Conservation (phyloP, 2,329 filamentous ascomycete species). For the Pseudocercospora fuligena region DNA sequence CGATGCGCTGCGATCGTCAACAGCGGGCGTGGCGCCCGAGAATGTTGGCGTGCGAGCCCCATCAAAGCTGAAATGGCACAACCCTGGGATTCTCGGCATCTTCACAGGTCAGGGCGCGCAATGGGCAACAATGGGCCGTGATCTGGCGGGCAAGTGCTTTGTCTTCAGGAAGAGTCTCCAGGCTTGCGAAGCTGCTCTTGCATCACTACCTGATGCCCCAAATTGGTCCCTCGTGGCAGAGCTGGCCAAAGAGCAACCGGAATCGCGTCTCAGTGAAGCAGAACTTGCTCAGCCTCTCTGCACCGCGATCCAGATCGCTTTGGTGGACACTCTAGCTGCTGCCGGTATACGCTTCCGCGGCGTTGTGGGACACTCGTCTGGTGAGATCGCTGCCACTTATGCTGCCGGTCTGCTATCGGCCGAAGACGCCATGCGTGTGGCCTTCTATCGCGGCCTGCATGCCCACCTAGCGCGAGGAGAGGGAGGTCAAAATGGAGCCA, state of each 20-base stretch:
- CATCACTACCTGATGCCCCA: conserved; percentile 22
- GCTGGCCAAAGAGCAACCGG: conserved; percentile 53
- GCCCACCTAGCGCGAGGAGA: conserved; percentile 19
- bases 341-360: conserved; percentile 32
- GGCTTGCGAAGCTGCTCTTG: conserved; percentile 22
- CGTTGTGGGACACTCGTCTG: conserved; percentile 41
- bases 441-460: conserved; percentile 33
- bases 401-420: conserved; percentile 34
- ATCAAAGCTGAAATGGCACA: conserved; percentile 21
- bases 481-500: conserved; percentile 35
- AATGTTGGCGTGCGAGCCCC: conserved; percentile 20
- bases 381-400: conserved; percentile 44
- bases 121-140: conserved; percentile 36
- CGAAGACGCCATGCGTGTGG: conserved; percentile 29
- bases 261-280: conserved; percentile 34
- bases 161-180: conserved; percentile 29
- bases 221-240: conserved; percentile 39
- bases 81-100: conserved; percentile 30
- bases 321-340: conserved; percentile 48
- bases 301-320: conserved; percentile 60
- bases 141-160: conserved; percentile 29
- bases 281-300: conserved; percentile 58
- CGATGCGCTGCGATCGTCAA: conserved; percentile 16
- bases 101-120: conserved; percentile 47
- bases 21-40: conserved; percentile 9